Base-by-base conservation (phyloP, 2,329 filamentous ascomycete species). In the Fusarium verrucosum region DNA sequence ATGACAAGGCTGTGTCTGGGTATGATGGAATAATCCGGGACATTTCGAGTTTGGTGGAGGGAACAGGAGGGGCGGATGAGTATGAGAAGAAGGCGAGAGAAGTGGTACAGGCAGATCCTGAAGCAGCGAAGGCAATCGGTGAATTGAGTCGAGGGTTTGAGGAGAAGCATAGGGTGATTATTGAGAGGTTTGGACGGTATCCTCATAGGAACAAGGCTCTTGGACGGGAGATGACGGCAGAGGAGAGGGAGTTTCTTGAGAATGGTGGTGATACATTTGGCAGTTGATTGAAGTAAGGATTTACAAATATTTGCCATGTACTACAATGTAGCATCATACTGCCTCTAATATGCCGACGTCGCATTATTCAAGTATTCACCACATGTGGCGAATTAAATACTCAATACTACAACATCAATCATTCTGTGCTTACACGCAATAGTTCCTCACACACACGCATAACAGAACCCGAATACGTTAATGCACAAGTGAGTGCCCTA, bases 101-200 rank as follows among this genome's bases (percentile, higher is more conserved):
- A 16, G 73, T 74, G 5, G 57, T 76, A 14, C 66, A 68, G 3
- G 55, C 49, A 3, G 60, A 73, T 17, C 69, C 70, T 4, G 69
- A 74, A 4, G 70, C 70, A 4, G 68, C 75, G 1, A 66, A 53
- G 36, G 49, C 55, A 17, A 20, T 77, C 7, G 71, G 69, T 2
- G 50, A 66, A 14, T 46, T 36, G n/a, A 67, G 67, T 10, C 13
- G 68, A 5, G 72, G 74, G 4, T 79, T 80, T 44, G 79, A 81
- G 62, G 73, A 73, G 63, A 78, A 76, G 63, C 86, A 89, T 69
- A 69, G 72, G 20, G 78, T 78, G 20, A 82, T 87, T 14, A 73
- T 89, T 33, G 73, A 79, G 52, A 76, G 58, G 54, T 89, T 88
- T 70, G 85, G 85, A 2, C 74, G 86, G 50, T 89, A 87, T 74